Evolutionary conservation across 1,139 yeast species (phyloP), one percentile per base, ranked within the genome.

Genomic region (Sugiyamaella japonica): DNA sequence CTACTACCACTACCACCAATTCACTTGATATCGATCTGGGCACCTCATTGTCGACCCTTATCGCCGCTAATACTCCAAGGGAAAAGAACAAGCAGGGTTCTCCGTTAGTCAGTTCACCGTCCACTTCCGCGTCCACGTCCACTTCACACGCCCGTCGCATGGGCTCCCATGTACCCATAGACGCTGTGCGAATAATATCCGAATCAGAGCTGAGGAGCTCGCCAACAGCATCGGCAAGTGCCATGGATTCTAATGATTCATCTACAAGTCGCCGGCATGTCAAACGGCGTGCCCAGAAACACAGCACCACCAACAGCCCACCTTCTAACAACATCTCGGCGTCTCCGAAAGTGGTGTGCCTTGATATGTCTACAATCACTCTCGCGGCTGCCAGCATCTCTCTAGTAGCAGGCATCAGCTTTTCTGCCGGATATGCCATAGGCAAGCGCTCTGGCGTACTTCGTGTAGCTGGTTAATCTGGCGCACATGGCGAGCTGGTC

Each of bases 341-440:
- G 41, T 28, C 46, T 47, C 41, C 52, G 15, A 46, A 41, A 37
- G 52, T 31, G 10, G 41, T 25, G 40, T 15, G 17, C 10, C 28
- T 61, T 2, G 65, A 62, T 31, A 47, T 61, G 16, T 54, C 63
- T 1, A 59, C 63, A 9, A 55, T 64, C 17, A 53, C 64, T 8
- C 55, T 65, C 16, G 68, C 67, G 2, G 64, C 66, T 3, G 70
- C 70, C 1, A 69, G 70, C 9, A 55, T 66, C 15, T 65, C 69
- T n/a, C 36, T 66, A 7, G 68, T 67, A 12, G 68, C 68, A 1
- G 67, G 68, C 9, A 57, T 65, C 29, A 64, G 68, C 20, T 67
- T 67, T 55, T 57, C 67, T 32, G 70, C 70, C 7, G 70, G 70
- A 13, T 67, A 64, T 48, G 69, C 68, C 3, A 45, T 67, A 23